These are phyloP conservation scores for Clavaria fumosa DNA, from an alignment of 768 basidiomycete genomes.

Conservation along the genomic window DNA sequence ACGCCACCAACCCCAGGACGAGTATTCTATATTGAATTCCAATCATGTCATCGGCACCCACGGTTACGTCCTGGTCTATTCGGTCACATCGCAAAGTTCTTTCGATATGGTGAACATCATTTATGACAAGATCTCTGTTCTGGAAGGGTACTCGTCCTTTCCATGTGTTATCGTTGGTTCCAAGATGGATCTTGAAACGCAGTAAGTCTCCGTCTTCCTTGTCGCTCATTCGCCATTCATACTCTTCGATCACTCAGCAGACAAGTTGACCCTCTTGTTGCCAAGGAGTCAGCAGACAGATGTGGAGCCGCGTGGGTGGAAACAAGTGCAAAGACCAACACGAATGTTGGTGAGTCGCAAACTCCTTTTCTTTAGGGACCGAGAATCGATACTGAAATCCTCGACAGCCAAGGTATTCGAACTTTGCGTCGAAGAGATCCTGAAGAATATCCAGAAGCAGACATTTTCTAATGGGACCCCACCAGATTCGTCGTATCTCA, in stretches of 20 bases:
- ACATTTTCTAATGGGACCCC: constrained; percentile 26
- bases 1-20: constrained; percentile 79
- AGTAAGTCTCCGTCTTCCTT: constrained; percentile 31
- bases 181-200: constrained; percentile 68
- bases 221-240: constrained; percentile 5
- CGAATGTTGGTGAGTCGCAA: constrained; percentile 67
- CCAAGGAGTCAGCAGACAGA: constrained; percentile 53
- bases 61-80: constrained; percentile 94
- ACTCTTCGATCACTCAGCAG: constrained; percentile 28
- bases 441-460: constrained; percentile 50
- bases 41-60: constrained; percentile 96
- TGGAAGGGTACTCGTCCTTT: constrained; percentile 67
- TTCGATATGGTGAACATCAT: constrained; percentile 93
- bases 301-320: constrained; percentile 74
- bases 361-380: constrained; percentile 3
- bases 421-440: constrained; percentile 68
- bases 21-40: constrained; percentile 85
- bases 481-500: no score
- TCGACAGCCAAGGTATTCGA: constrained; percentile 66
- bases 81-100: constrained; percentile 73
- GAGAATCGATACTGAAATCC: constrained; percentile 4
- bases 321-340: constrained; percentile 74
- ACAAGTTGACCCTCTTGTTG: constrained; percentile 64
- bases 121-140: constrained; percentile 86
- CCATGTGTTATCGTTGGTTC: constrained; percentile 93